A percentile compares a stretch with the other conserved stretches of the same genome.
phyloP scores from a whole-genome alignment of 1,284 basidiomycete genomes.

The Omphalotus olearius region DNA sequence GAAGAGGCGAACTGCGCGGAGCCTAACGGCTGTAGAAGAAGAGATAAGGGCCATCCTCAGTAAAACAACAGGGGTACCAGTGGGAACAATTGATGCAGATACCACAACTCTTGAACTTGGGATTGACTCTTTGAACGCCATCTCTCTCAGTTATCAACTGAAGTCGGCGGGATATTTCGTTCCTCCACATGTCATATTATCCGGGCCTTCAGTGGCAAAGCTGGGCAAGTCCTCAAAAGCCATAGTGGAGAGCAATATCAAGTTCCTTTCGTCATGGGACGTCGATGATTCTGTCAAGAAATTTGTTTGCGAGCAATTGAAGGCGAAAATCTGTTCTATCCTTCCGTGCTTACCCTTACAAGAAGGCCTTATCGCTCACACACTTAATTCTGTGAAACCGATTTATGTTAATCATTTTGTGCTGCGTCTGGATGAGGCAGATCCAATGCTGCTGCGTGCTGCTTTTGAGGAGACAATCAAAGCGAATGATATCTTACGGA shows the following conservation, averaged over 20 bases:
- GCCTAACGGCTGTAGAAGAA: slow-evolving; percentile 4
- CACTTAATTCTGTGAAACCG: slow-evolving; percentile 8
- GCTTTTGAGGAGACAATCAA: slow-evolving; percentile 8
- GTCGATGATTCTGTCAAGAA: not conserved
- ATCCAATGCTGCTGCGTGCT: not conserved
- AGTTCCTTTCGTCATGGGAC: not conserved
- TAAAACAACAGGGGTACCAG: slow-evolving; percentile 4
- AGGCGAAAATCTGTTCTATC: not conserved
- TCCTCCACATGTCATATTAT: slow-evolving; percentile 12
- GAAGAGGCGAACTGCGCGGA: not conserved
- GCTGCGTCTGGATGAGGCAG: slow-evolving; percentile 3
- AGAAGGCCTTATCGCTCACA: slow-evolving; percentile 13
- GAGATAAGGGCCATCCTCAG: slow-evolving; percentile 10
- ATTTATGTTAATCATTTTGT: slow-evolving; percentile 14
- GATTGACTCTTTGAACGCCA: slow-evolving; percentile 12
- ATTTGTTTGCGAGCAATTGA: not conserved
- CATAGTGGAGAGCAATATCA: not conserved
- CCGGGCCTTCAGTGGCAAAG: slow-evolving; percentile 9
- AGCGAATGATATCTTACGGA: slow-evolving; percentile 11
- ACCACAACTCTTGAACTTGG: slow-evolving; percentile 12
- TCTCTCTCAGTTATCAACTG: slow-evolving; percentile 9
- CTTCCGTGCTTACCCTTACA: slow-evolving; percentile 9
- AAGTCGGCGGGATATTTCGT: slow-evolving; percentile 11
- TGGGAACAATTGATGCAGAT: slow-evolving; percentile 3
- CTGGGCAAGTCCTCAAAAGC: slow-evolving; percentile 5